Evolutionary conservation across 192 early-diverging fungal genomes (phyloP), one percentile per base, ranked within the genome.

Genomic region (Entomortierella parvispora): DNA sequence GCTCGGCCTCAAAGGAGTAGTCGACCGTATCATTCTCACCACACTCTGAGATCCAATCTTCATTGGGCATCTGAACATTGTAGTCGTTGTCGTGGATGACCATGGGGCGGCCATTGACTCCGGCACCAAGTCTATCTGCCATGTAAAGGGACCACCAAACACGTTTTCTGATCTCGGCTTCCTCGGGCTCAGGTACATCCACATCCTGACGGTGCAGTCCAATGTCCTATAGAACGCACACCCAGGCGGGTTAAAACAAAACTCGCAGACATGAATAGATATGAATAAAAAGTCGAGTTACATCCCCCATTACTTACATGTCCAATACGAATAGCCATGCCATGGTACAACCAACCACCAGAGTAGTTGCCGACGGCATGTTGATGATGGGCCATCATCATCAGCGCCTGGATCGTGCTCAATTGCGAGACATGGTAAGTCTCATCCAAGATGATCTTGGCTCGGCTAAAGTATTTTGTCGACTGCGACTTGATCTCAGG

Each of bases 261-360:
- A n/a, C n/a, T n/a, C n/a, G n/a, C n/a, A n/a, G n/a, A n/a, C n/a
- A n/a, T n/a, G n/a, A n/a, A n/a, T n/a, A n/a, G n/a, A n/a, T n/a
- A n/a, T n/a, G n/a, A n/a, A n/a, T n/a, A n/a, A n/a, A n/a, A n/a
- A n/a, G n/a, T n/a, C n/a, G n/a, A n/a, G n/a, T n/a, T n/a, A n/a
- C n/a, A n/a, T n/a, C n/a, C n/a, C n/a, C n/a, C n/a, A n/a, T n/a
- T n/a, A n/a, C 58, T 46, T 59, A 59, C 84, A 60, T 85, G 84
- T 25, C 82, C 80, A 68, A 85, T 83, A 10, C 84, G 69, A 17
- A 70, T 75, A 0, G 82, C 80, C 48, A 65, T 83, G 40, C 84
- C 84, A 15, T 76, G 82, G 52, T 90, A 90, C 12, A 91, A 63
- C 91, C 91, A 93, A 65, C 86, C 85, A 43, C 87, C 79, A 9